A percentile compares a stretch with the other conserved stretches of the same genome.
phyloP scores from a whole-genome alignment of 768 basidiomycete genomes.

The Kwoniella mangroviensis region DNA sequence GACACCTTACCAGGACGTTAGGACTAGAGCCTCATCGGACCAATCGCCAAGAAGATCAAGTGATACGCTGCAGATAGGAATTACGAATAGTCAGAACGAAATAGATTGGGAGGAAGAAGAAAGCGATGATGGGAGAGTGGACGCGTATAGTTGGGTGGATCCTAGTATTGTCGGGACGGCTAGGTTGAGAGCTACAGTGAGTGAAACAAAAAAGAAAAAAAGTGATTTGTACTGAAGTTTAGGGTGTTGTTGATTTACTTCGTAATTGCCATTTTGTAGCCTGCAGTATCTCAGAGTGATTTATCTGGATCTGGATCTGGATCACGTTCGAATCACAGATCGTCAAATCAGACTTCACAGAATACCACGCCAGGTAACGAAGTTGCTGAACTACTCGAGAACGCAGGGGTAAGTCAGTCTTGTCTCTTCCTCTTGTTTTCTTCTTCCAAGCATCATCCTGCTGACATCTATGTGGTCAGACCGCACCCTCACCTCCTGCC shows the following conservation, averaged over 20 bases:
- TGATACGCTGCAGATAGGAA: neutral
- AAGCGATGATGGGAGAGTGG: constrained; percentile 23
- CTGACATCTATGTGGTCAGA: neutral
- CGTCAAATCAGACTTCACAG: constrained; percentile 1
- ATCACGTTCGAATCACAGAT: neutral
- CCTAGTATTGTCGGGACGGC: constrained; percentile 42
- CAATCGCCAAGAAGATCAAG: neutral
- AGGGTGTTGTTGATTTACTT: too few relatives aligned
- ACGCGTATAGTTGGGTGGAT: constrained; percentile 50
- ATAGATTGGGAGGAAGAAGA: constrained; percentile 46
- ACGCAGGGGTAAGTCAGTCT: constrained; percentile 18
- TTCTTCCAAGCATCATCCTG: neutral
- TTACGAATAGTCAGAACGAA: constrained; percentile 6
- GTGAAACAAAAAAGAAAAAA: too few relatives aligned
- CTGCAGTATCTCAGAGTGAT: constrained; percentile 2
- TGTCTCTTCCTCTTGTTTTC: neutral
- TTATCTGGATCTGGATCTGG: neutral
- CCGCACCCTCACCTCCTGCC: constrained; percentile 19
- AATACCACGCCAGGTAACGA: neutral
- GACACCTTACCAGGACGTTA: neutral
- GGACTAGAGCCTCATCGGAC: neutral
- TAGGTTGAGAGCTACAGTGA: constrained; percentile 34
- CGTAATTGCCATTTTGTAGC: constrained; percentile 9
- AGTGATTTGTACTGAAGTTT: too few relatives aligned
- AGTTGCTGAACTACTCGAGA: constrained; percentile 15